Base-by-base conservation (phyloP, 1,139 yeast genomes). In the Hansenula lynferdii region DNA sequence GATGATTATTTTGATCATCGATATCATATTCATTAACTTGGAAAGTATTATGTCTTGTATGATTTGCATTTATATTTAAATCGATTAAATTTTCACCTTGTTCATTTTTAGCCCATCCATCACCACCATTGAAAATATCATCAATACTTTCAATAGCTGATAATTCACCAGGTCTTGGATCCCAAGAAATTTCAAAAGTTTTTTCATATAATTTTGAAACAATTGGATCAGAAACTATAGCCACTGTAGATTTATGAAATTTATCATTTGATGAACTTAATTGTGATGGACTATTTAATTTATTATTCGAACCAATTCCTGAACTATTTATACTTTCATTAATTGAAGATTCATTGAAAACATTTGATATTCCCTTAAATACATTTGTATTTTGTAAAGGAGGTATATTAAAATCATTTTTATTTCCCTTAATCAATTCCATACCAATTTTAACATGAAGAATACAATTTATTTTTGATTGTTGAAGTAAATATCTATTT, bases 391-490 rank as follows among this genome's bases (percentile, higher is more conserved):
- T 23, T 15, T 42, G 47, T 28, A 50, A 15, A 11, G 48, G 48
- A 4, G 58, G 58, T 0, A 61, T 54, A 26, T 46, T 42, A 38
- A 55, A 69, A 33, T 60, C 62, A 1, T 54, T 43, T 10, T 61
- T 37, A 10, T 45, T 58, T 5, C 82, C 82, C 35, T 72, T 61
- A 2, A 66, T 43, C 36, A 72, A 70, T 49, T 50, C 71, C 58
- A 59, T 71, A 56, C 56, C 73, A 48, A 71, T 68, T 57, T 61
- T 62, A 40, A 65, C 69, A 51, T 74, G 79, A 32, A 86, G 61
- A 31, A 89, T 81, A 6, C 95, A 81, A 58, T 92, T 90, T 18
- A 90, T 80, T 50, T 86, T 86, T 10, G 95, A 82, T 28, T 85
- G 75, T 49, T 81, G 81, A 34, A 90, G 64, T 38, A 90, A 62